A percentile compares a stretch with the other conserved stretches of the same genome.
These are phyloP conservation scores for Loxodes magnus DNA, from an alignment of 73 alveolate genomes.

Conservation along the genomic window DNA sequence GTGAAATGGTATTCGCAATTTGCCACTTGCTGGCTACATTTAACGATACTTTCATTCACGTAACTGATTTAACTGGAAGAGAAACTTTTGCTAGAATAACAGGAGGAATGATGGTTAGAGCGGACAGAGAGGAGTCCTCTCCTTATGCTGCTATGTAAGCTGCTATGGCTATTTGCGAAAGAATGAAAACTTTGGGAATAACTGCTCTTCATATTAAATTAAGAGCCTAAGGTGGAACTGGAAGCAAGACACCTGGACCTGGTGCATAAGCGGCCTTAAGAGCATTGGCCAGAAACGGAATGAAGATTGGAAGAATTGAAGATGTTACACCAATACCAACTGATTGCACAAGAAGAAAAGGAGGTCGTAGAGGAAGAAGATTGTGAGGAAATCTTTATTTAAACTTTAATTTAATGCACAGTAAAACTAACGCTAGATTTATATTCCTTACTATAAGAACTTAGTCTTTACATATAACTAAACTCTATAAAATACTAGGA, in stretches of 20 bases:
- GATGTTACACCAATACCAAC: conserved; percentile 99
- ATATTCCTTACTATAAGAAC: too few relatives aligned
- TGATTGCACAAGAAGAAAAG: conserved; percentile 95
- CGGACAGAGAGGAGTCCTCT: conserved; percentile 99
- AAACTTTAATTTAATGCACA: too few relatives aligned
- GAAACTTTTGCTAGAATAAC: conserved; percentile 97
- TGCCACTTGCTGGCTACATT: conserved; percentile 85
- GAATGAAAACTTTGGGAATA: conserved; percentile 83
- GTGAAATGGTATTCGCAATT: conserved; percentile 60
- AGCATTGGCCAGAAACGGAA: conserved; percentile 97
- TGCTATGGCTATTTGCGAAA: conserved; percentile 89
- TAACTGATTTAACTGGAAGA: conserved; percentile 97
- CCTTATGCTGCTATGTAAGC: conserved; percentile 99
- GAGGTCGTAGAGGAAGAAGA: conserved; percentile 99
- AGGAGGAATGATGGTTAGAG: conserved; percentile 99
- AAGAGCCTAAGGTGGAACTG: conserved; percentile 97
- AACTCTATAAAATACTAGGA: too few relatives aligned
- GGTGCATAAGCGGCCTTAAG: conserved; percentile 99
- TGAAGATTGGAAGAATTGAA: conserved; percentile 98
- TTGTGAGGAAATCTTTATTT: too few relatives aligned
- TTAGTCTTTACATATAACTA: too few relatives aligned
- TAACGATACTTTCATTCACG: conserved; percentile 97
- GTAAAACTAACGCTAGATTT: too few relatives aligned
- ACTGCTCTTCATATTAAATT: conserved; percentile 93
- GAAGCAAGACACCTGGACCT: conserved; percentile 83